Evolutionary conservation across 2,329 filamentous ascomycete species (phyloP), one percentile per base, ranked within the genome.

Genomic region (Bipolaris bicolor): DNA sequence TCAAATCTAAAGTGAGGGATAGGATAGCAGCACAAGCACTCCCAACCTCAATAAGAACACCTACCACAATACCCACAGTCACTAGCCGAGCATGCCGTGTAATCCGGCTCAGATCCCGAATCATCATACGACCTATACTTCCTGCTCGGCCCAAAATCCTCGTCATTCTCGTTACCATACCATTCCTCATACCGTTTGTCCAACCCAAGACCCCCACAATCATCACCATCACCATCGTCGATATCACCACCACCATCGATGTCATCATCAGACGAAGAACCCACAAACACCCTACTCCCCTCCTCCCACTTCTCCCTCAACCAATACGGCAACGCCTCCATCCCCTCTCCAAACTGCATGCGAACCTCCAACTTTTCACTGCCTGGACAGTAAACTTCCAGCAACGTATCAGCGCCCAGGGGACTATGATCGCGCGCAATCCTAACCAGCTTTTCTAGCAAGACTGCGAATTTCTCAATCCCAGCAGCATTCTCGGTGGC

Each of bases 51-150:
- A 48, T 73, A 72, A 20, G 66, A 68, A 55, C 76, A 77, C 26
- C 66, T 72, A 7, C 76, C 76, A 44, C 76, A 78, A 44, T 78
- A 77, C 2, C 72, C 74, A 62, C 75, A 78, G 20, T 67, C 62
- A 0, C 73, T 65, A 29, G 63, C 64, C 9, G 73, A 75, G 54
- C 76, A 78, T 7, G 73, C 76, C 7, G 75, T 77, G 29, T 68
- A 77, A 52, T 77, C 76, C 18, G 65, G 59, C 45, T 73, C 69
- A 47, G 36, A 52, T 34, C 49, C 63, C 0, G 46, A 40, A 24
- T 56, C 50, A 44, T 13, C 10, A 9, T 29, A 29, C 3, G 26
- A 29, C 9, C 9, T 4, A 13, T 31, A 31, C 29, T 10, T 2
- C 10, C 29, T 31, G 29, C 10, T 31, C 29, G 11, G 2, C 3